These are phyloP conservation scores for Coprinopsis cinerea DNA, from an alignment of 768 basidiomycete species.

Conservation along the genomic window DNA sequence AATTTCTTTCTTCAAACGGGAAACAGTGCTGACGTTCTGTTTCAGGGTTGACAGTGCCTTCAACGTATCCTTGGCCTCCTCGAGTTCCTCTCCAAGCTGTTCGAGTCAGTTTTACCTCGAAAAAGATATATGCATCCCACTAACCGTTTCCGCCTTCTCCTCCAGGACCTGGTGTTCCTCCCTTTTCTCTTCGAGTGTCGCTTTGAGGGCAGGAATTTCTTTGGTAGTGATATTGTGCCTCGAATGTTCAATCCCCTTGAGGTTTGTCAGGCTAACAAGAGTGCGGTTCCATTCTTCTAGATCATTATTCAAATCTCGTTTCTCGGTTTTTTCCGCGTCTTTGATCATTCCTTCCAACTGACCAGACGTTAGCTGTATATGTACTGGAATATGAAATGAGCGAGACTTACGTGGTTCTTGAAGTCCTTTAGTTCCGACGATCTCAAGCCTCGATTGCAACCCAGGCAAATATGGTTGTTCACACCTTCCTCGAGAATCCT, in stretches of 20 bases:
- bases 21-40: slow-evolving; percentile 53
- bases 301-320: slow-evolving; percentile 20
- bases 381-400: neutral
- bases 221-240: slow-evolving; percentile 7
- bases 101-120: neutral
- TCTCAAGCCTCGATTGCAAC: slow-evolving; percentile 70
- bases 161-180: slow-evolving; percentile 46
- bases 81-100: slow-evolving; percentile 34
- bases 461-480: slow-evolving; percentile 62
- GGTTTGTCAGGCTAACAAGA: neutral
- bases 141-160: slow-evolving; percentile 57
- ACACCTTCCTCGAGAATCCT: slow-evolving; percentile 51
- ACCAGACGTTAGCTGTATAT: slow-evolving; percentile 22
- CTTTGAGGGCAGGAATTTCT: slow-evolving; percentile 66
- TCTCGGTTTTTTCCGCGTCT: slow-evolving; percentile 43
- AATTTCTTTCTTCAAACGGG: slow-evolving; percentile 54
- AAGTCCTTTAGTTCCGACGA: slow-evolving; percentile 46
- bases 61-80: slow-evolving; percentile 48
- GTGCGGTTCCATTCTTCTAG: neutral
- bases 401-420: slow-evolving; percentile 59
- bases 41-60: slow-evolving; percentile 57
- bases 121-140: slow-evolving; percentile 9
- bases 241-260: slow-evolving; percentile 4
- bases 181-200: slow-evolving; percentile 54
- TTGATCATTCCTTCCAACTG: slow-evolving; percentile 65